Percentiles rank a stretch among this genome's conserved stretches.
Conservation (phyloP, 805 yeast species). For the Isabelozyma rhagii region DNA sequence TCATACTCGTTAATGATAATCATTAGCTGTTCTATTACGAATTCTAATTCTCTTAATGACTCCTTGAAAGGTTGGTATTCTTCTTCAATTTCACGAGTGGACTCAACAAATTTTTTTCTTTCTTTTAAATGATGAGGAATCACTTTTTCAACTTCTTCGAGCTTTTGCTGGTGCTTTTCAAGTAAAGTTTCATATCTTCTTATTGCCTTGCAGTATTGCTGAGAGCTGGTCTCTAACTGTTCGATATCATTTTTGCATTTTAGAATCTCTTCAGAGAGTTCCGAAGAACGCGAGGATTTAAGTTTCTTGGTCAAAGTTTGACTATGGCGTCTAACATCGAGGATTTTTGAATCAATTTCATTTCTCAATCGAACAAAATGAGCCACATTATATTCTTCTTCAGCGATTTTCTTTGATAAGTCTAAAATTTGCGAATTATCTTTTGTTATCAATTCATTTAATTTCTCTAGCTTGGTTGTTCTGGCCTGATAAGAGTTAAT, state of each 20-base stretch:
- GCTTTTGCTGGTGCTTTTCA: neutral
- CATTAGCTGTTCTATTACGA: slow-evolving; percentile 71
- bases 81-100: slow-evolving; percentile 13
- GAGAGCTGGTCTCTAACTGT: neutral
- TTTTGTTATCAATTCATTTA: neutral
- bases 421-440: neutral
- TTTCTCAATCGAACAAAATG: neutral
- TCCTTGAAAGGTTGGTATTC: slow-evolving; percentile 28
- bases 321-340: neutral
- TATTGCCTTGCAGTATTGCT: neutral
- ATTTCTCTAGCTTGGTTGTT: slow-evolving; percentile 1
- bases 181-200: neutral
- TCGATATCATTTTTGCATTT: neutral
- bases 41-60: slow-evolving; percentile 61
- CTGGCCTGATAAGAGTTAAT: slow-evolving; percentile 14
- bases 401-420: neutral
- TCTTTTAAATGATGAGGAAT: slow-evolving; percentile 6
- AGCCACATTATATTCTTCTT: neutral
- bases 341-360: neutral
- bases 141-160: slow-evolving; percentile 7
- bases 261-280: neutral
- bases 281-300: neutral
- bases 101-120: slow-evolving; percentile 7
- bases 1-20: slow-evolving; percentile 69
- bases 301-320: neutral